Evolutionary conservation across 768 basidiomycete species (phyloP), one percentile per base, ranked within the genome.

Genomic region (Mycena vitilis): DNA sequence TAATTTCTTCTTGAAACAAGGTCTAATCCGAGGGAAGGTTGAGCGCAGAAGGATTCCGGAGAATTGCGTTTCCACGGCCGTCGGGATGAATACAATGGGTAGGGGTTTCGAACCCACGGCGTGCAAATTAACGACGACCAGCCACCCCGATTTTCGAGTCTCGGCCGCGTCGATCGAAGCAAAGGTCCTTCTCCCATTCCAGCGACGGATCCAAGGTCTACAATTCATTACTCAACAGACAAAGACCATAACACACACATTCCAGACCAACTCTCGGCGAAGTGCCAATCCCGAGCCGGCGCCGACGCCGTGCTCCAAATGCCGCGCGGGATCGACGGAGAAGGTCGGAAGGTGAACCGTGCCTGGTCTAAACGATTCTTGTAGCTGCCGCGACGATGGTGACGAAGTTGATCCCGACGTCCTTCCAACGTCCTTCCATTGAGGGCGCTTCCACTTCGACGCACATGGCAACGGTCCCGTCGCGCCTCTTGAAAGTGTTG

Each of bases 381-480:
- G 40, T 52, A 52, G 30, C 38, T 62, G n/a, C 52, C 37, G 44
- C 53, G 59, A 60, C 59, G 53, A 23, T 56, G 65, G 57, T 66
- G 53, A 60, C 65, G 30, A 30, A 30, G 59, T 66, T 60, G 65
- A 67, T 62, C 60, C 66, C 66, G 60, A 59, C 65, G 66, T 47
- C 18, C 53, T 67, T 62, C 66, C 23, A 38, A 59, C 65, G 66
- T 47, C 18, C 53, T 67, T 62, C 66, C 23, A 38, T 66, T 22
- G 57, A 30, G 30, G 25, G 45, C 37, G 47, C 54, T 67, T 67
- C 54, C 49, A 36, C 97, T 75, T 95, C 95, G 13, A 93, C 91
- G 74, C 97, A 98, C 95, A 99, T 98, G n/a, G 93, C 89, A 25
- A 96, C 95, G 2, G 98, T 98, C 15, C 98, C 97, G 77, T 99